These are phyloP conservation scores for Saturnispora halmiae DNA, from an alignment of 805 yeast species.

Conservation along the genomic window DNA sequence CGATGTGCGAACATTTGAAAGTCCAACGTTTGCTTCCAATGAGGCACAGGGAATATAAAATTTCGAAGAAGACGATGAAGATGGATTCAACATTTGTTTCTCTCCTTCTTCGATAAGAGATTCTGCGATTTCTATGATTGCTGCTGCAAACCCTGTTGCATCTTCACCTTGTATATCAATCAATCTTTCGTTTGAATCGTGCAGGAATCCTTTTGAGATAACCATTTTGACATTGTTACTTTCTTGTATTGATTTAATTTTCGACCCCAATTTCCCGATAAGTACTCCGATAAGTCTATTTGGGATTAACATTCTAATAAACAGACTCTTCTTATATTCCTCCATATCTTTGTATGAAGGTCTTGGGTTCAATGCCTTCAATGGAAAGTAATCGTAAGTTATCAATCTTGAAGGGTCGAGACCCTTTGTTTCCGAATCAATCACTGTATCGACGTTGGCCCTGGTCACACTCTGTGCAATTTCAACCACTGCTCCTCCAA, in stretches of 20 bases:
- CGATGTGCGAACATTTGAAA: not conserved
- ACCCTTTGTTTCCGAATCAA: conserved; percentile 18
- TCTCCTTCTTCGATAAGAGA: conserved; percentile 70
- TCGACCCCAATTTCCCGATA: conserved; percentile 73
- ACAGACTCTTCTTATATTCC: conserved; percentile 42
- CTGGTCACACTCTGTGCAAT: conserved; percentile 59
- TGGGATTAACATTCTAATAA: conserved; percentile 65
- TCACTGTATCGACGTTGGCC: conserved; percentile 26
- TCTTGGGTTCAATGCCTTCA: conserved; percentile 47
- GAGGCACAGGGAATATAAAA: conserved; percentile 47
- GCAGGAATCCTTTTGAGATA: conserved; percentile 76
- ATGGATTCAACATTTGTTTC: too few relatives aligned
- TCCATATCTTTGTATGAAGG: conserved; percentile 40
- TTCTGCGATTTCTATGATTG: conserved; percentile 51
- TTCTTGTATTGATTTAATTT: conserved; percentile 73
- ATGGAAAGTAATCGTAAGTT: conserved; percentile 46
- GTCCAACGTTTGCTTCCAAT: conserved; percentile 6
- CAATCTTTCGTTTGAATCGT: conserved; percentile 74
- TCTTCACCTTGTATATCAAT: conserved; percentile 82
- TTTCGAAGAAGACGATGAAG: conserved; percentile 53
- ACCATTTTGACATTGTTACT: conserved; percentile 66
- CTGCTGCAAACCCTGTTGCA: conserved; percentile 46
- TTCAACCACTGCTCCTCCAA: conserved; percentile 59
- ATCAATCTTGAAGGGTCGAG: conserved; percentile 27
- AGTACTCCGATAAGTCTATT: conserved; percentile 83